phyloP scores from a whole-genome alignment of 768 basidiomycete species.

The Chalciporus chontae region DNA sequence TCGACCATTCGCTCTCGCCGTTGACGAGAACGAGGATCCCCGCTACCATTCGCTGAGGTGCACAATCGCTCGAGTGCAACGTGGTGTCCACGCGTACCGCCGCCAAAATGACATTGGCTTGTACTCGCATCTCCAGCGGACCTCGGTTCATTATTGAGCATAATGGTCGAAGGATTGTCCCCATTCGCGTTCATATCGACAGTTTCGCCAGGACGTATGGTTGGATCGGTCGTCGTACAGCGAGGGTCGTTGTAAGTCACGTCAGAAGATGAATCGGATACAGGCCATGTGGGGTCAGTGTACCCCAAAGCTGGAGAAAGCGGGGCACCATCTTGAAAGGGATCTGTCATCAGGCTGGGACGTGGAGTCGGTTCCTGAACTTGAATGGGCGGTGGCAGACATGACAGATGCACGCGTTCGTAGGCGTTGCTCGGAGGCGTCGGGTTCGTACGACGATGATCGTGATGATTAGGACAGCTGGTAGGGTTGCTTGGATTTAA shows the following conservation, averaged over 20 bases:
- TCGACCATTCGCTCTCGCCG: background rate
- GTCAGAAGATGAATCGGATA: background rate
- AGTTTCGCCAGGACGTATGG: too few species aligned
- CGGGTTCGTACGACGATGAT: too few species aligned
- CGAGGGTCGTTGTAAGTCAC: background rate
- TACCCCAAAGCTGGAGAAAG: background rate
- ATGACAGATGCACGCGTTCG: background rate
- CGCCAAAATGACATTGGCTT: too few species aligned
- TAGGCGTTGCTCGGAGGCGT: background rate
- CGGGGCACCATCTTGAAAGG: background rate
- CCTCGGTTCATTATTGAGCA: background rate
- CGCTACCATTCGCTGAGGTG: too few species aligned
- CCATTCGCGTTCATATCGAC: background rate
- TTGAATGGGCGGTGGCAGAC: background rate
- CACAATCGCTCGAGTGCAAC: too few species aligned
- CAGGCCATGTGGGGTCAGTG: background rate
- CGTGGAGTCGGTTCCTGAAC: too few species aligned
- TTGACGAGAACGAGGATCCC: too few species aligned
- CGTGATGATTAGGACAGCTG: background rate
- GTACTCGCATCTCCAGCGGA: background rate
- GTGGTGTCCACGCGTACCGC: too few species aligned
- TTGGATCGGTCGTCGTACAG: background rate
- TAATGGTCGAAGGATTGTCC: background rate
- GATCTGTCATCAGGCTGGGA: too few species aligned
- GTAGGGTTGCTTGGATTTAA: background rate